Evolutionary conservation across 2,329 filamentous ascomycete genomes (phyloP).

Genomic region (Aspergillus sergii): DNA sequence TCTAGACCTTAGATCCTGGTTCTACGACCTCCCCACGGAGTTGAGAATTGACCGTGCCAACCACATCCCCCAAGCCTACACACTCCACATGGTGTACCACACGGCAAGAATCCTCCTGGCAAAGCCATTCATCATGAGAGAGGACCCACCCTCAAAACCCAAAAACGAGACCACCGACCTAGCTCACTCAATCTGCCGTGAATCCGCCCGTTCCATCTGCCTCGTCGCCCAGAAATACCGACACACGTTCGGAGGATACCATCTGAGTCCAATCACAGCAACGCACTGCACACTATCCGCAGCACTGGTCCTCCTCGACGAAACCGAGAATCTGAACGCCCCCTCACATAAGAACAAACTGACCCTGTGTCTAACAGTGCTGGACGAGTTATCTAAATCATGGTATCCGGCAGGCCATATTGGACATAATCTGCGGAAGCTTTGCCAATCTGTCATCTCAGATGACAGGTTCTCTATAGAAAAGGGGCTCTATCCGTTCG

Average conservation of each 20-base stretch:
- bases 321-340: neutral
- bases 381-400: constrained; percentile 7
- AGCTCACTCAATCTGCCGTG: constrained; percentile 16
- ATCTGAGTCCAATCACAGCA: constrained; percentile 36
- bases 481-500: neutral
- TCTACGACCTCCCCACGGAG: constrained; percentile 36
- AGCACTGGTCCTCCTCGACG: constrained; percentile 25
- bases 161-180: constrained; percentile 11
- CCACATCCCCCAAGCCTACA: constrained; percentile 33
- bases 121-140: constrained; percentile 28
- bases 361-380: constrained; percentile 6
- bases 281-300: constrained; percentile 41
- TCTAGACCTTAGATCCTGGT: constrained; percentile 38
- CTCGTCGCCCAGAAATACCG: constrained; percentile 34
- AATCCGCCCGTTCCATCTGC: constrained; percentile 29
- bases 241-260: constrained; percentile 38
- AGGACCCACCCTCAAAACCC: neutral
- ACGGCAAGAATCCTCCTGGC: constrained; percentile 36
- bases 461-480: neutral
- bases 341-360: neutral
- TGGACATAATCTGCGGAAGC: neutral
- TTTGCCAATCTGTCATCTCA: neutral
- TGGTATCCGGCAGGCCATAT: constrained; percentile 10
- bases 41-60: constrained; percentile 31
- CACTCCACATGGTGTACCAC: constrained; percentile 39